Base-by-base conservation (phyloP, 2,329 filamentous ascomycete species). In the Chrysoporthe cubensis region DNA sequence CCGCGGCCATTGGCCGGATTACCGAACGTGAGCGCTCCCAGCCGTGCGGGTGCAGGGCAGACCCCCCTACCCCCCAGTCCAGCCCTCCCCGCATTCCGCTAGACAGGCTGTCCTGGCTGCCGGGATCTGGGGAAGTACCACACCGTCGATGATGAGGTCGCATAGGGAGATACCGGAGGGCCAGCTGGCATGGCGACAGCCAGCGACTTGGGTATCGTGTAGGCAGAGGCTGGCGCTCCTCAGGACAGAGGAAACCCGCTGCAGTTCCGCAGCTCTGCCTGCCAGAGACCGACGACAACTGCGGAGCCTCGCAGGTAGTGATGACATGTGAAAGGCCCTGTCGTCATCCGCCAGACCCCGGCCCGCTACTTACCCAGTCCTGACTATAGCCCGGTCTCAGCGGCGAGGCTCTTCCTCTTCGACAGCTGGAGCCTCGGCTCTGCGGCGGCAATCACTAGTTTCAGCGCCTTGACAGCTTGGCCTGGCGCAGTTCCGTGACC, bases 1-100 rank as follows among this genome's bases (percentile, higher is more conserved):
- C 67, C 66, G 75, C 79, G 78, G 76, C 78, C 76, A 81, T 82
- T 82, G 81, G 79, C 79, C 82, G 78, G 82, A 78, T 78, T 81
- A 75, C 82, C 82, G 81, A 79, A 76, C 68, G 71, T 34, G 16
- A 34, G 2, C 11, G 48, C 37, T 32, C 62, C 21, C 21, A 56
- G 62, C 48, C 62, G 62, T 64, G 46, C 48, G 48, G 43, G 32
- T 42, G 42, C 37, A 58, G 37, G 43, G 18, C 65, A 65, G 67
- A 67, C 65, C 67, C 67, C 65, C 58, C 42, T 26, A 42, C 32
- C 34, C 58, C 32, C 21, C 4, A 42, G 18, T 26, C n/a, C 13
- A 7, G 42, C 16, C 32, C 52, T 56, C 67, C 67, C 67, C 67
- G 67, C 67, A 69, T 67, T 37, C 26, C 56, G 58, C 67, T 67